A percentile compares a stretch with the other conserved stretches of the same genome.
These are phyloP conservation scores for Hygrocybe punicea DNA, from an alignment of 768 basidiomycete species.

Conservation along the genomic window DNA sequence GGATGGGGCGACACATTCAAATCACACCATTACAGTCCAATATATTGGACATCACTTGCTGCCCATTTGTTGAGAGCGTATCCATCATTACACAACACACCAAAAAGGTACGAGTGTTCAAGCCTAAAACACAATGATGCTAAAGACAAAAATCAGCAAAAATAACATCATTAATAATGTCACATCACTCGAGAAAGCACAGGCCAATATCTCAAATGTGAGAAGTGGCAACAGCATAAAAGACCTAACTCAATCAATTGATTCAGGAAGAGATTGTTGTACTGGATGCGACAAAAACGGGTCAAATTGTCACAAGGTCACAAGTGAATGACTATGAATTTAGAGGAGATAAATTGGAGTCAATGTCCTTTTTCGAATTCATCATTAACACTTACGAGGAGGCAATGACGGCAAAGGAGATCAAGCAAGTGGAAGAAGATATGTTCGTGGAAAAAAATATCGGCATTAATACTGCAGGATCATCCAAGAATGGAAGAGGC, in stretches of 20 bases:
- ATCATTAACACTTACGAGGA: not conserved
- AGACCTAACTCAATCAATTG: too few relatives aligned
- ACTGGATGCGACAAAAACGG: not conserved
- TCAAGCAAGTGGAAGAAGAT: too few relatives aligned
- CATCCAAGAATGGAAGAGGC: too few relatives aligned
- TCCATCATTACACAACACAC: not conserved
- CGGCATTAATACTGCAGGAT: not conserved
- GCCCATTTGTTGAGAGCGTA: not conserved
- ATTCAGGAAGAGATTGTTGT: not conserved
- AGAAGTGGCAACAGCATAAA: too few relatives aligned
- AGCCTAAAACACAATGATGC: too few relatives aligned
- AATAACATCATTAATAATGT: too few relatives aligned
- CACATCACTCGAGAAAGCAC: too few relatives aligned
- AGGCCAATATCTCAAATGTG: too few relatives aligned
- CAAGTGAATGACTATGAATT: not conserved
- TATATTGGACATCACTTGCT: conserved; percentile 27
- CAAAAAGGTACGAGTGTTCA: too few relatives aligned
- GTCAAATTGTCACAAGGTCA: not conserved
- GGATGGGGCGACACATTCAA: conserved; percentile 31
- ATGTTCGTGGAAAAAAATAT: too few relatives aligned
- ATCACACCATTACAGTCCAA: conserved; percentile 28
- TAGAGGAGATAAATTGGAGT: not conserved
- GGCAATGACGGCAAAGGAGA: not conserved
- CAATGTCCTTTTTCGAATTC: not conserved
- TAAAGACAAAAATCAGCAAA: too few relatives aligned